Base-by-base conservation (phyloP, 495 filamentous ascomycete species). In the Oleoguttula mirabilis region DNA sequence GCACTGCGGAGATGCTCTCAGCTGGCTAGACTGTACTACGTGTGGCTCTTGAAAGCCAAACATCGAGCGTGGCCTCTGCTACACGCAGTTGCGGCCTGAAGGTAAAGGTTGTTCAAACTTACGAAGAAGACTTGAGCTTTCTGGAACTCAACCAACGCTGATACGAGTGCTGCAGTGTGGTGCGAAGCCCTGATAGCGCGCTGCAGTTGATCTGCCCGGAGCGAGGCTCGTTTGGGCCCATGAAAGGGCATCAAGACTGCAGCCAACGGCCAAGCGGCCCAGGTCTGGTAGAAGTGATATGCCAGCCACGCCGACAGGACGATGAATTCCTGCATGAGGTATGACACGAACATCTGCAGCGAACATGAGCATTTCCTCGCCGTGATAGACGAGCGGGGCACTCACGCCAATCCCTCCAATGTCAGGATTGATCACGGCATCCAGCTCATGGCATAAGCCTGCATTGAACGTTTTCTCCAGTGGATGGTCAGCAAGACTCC, bases 111-210 rank as follows among this genome's bases (percentile, higher is more conserved):
- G n/a, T n/a, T n/a, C n/a, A n/a, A n/a, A n/a, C n/a, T n/a, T n/a
- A n/a, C n/a, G 33, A 44, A 44, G 16, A 36, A 44, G 10, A 44
- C 41, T 23, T 44, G 41, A 2, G 41, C 41, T 14, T 30, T 41
- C 22, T 41, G 38, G 11, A 41, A 25, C 15, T 41, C 38, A 30
- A n/a, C 38, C 3, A 41, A 21, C 12, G 38, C 38, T 2, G 27
- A 16, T 16, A 41, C 38, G 20, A 41, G 38, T 15, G 38, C 38
- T 4, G 23, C 24, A 5, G 23, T 7, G 15, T 35, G 32, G 7
- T 35, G 32, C 10, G 10, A 17, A 7, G 32, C 32, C 15, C 10
- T 17, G 10, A 35, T 17, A 6, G 10, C 15, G 16, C 16, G 10
- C 32, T 35, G 32, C 10, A 35, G 32, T 14, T 17, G 5, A 12